Conservation (phyloP, 2,329 filamentous ascomycete genomes). For the Cordyceps militaris region DNA sequence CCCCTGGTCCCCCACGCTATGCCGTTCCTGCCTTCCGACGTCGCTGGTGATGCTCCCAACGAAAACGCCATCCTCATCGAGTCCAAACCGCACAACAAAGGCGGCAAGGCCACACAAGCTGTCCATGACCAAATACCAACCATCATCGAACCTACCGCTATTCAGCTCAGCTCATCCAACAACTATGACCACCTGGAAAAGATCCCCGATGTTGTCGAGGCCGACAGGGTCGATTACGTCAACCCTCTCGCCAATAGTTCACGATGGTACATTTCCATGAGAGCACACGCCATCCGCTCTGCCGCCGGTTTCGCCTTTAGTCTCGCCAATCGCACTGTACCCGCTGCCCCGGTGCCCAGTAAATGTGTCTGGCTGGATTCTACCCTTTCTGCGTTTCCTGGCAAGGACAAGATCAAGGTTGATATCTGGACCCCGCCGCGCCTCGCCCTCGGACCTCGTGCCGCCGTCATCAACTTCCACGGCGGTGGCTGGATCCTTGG, state of each 20-base stretch:
- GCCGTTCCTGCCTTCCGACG: not conserved
- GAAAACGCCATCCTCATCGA: not conserved
- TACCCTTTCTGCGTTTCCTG: slow-evolving; percentile 30
- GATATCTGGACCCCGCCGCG: slow-evolving; percentile 40
- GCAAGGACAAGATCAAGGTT: slow-evolving; percentile 34
- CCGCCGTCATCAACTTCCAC: slow-evolving; percentile 59
- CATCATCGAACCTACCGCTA: not conserved
- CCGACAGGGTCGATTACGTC: slow-evolving; percentile 31
- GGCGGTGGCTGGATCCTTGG: slow-evolving; percentile 62
- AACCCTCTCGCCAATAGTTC: slow-evolving; percentile 38
- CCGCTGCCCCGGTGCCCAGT: slow-evolving; percentile 32
- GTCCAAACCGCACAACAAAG: slow-evolving; percentile 4
- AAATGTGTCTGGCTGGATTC: slow-evolving; percentile 36
- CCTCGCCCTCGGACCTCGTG: slow-evolving; percentile 30
- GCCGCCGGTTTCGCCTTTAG: slow-evolving; percentile 38
- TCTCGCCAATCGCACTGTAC: slow-evolving; percentile 35
- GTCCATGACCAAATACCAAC: slow-evolving; percentile 8
- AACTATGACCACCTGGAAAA: slow-evolving; percentile 20
- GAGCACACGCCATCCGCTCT: slow-evolving; percentile 37
- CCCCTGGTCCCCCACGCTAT: not conserved
- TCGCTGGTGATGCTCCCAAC: not conserved
- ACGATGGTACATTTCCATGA: slow-evolving; percentile 36
- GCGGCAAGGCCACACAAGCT: slow-evolving; percentile 1
- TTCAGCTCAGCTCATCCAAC: slow-evolving; percentile 1
- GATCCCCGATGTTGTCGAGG: slow-evolving; percentile 24